phyloP scores from a whole-genome alignment of 192 early-diverging fungal genomes.

The Rhizoclosmatium globosum region DNA sequence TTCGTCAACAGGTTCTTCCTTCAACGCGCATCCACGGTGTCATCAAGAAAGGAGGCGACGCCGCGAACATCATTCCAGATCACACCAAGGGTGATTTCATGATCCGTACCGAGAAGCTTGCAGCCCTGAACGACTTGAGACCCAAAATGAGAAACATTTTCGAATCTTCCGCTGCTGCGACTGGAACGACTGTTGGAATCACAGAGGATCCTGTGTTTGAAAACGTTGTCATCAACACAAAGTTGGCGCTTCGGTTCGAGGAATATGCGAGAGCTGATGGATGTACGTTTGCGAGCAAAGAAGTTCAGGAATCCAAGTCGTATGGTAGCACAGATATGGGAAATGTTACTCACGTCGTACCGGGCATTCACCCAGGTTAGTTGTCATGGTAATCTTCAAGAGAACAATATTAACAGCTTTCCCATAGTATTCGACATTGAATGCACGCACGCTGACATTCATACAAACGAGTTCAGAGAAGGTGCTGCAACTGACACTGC shows the following conservation, averaged over 20 bases:
- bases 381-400: not conserved
- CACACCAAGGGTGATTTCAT: slow-evolving; percentile 35
- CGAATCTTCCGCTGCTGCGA: slow-evolving; percentile 71
- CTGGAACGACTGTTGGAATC: slow-evolving; percentile 71
- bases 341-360: slow-evolving; percentile 71
- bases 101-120: slow-evolving; percentile 63
- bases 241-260: slow-evolving; percentile 48
- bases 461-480: slow-evolving; percentile 69
- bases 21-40: slow-evolving; percentile 77
- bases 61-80: slow-evolving; percentile 58
- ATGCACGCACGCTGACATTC: slow-evolving; percentile 64
- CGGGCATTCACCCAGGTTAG: slow-evolving; percentile 60
- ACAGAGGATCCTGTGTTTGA: slow-evolving; percentile 61
- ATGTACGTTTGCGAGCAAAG: slow-evolving; percentile 28
- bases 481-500: slow-evolving; percentile 65
- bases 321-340: slow-evolving; percentile 78
- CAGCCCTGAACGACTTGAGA: slow-evolving; percentile 57
- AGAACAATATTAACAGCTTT: slow-evolving; percentile 20
- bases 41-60: slow-evolving; percentile 74
- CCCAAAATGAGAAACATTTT: slow-evolving; percentile 64
- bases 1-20: slow-evolving; percentile 74
- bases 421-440: slow-evolving; percentile 58
- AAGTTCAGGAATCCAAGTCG: slow-evolving; percentile 32
- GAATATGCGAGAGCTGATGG: slow-evolving; percentile 33
- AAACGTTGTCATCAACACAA: slow-evolving; percentile 61